These are phyloP conservation scores for Iodosphaeria phyllophila DNA, from an alignment of 2,329 filamentous ascomycete genomes.

Conservation along the genomic window DNA sequence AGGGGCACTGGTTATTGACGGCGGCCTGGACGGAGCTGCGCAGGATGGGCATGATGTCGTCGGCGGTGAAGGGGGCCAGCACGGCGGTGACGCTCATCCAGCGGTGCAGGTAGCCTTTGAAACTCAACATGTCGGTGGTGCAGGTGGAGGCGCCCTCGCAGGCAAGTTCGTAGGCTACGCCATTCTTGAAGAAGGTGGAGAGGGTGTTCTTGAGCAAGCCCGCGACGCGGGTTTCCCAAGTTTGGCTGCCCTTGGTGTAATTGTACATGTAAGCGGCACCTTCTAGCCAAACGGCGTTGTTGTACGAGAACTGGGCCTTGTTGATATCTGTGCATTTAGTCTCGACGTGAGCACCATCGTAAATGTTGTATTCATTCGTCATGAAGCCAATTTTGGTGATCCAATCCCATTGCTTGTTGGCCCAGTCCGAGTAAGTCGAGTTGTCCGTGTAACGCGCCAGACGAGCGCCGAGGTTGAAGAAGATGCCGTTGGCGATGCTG, in stretches of 20 bases:
- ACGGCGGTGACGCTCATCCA: constrained; percentile 26
- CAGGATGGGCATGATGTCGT: constrained; percentile 16
- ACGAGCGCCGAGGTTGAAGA: constrained; percentile 33
- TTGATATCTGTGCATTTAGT: constrained; percentile 27
- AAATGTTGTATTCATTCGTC: constrained; percentile 23
- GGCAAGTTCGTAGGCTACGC: constrained; percentile 31
- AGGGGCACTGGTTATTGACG: constrained; percentile 17
- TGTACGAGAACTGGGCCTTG: constrained; percentile 33
- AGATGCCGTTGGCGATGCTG: constrained; percentile 26
- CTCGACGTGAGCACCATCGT: constrained; percentile 27
- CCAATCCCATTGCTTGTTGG: constrained; percentile 40
- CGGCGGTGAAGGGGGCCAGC: constrained; percentile 18
- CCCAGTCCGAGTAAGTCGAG: constrained; percentile 42
- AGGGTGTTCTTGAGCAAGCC: constrained; percentile 26
- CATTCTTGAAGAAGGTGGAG: constrained; percentile 28
- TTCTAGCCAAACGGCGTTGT: constrained; percentile 28
- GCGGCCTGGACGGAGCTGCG: constrained; percentile 20
- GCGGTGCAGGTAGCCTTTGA: constrained; percentile 39
- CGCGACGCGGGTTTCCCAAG: constrained; percentile 26
- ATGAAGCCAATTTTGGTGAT: constrained; percentile 26
- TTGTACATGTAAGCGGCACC: constrained; percentile 23
- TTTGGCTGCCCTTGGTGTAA: constrained; percentile 20
- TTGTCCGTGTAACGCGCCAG: constrained; percentile 46
- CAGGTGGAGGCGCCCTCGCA: constrained; percentile 32
- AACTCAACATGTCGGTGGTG: constrained; percentile 36